Percentiles rank a stretch among this genome's conserved stretches.
These are phyloP conservation scores for Penicillium brevicompactum DNA, from an alignment of 2,329 filamentous ascomycete genomes.

Conservation along the genomic window DNA sequence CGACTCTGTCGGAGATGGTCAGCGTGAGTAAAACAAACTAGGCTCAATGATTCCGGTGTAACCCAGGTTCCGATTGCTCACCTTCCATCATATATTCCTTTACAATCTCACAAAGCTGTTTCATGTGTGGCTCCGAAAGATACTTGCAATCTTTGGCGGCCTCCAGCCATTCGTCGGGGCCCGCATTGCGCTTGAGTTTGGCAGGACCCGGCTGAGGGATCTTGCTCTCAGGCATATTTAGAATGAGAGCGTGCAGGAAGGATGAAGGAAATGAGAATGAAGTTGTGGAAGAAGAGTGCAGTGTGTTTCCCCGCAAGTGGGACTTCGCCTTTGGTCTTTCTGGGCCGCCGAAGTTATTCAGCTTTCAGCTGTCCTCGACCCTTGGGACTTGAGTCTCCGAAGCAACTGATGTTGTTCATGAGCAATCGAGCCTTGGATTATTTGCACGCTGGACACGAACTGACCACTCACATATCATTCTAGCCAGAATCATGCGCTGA, in stretches of 20 bases:
- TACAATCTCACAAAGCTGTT: conserved; percentile 96
- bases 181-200: conserved; percentile 77
- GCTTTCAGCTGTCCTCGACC: not conserved
- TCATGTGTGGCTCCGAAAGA: conserved; percentile 94
- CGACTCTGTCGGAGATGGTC: conserved; percentile 66
- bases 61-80: conserved; percentile 39
- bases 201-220: conserved; percentile 91
- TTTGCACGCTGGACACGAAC: not conserved
- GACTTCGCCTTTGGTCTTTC: conserved; percentile 6
- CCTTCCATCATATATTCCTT: conserved; percentile 99
- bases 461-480: not conserved
- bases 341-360: conserved; percentile 1
- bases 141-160: conserved; percentile 98
- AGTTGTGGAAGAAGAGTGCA: conserved; percentile 21
- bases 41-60: not conserved
- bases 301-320: conserved; percentile 13
- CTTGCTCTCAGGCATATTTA: conserved; percentile 50
- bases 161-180: conserved; percentile 93
- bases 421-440: not conserved
- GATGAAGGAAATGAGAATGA: conserved; percentile 7
- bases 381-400: not conserved
- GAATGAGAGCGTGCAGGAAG: conserved; percentile 2
- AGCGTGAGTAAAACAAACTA: conserved; percentile 4
- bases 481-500: not conserved
- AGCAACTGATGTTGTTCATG: not conserved